A percentile compares a stretch with the other conserved stretches of the same genome.
These are phyloP conservation scores for Trichoderma virens DNA, from an alignment of 495 filamentous ascomycete species.

Conservation along the genomic window DNA sequence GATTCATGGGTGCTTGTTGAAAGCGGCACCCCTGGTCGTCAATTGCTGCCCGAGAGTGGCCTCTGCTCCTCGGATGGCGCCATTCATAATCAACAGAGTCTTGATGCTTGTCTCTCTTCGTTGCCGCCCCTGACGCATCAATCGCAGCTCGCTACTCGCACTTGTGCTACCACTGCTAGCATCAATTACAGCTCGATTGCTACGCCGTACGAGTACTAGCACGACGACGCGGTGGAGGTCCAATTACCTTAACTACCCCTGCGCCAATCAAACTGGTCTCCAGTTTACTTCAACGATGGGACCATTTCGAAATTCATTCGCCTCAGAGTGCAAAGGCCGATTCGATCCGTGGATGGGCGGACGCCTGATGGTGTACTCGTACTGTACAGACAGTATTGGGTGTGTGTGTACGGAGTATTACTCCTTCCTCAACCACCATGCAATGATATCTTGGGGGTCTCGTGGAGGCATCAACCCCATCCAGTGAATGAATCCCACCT, in stretches of 20 bases:
- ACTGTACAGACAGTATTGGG: too few species aligned
- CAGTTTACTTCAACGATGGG: background rate
- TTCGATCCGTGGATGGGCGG: background rate
- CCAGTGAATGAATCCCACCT: background rate
- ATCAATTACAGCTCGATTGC: too few species aligned
- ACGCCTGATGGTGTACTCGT: too few species aligned
- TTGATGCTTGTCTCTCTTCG: background rate
- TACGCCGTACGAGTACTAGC: background rate
- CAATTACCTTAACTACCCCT: background rate
- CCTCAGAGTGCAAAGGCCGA: background rate
- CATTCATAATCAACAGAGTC: background rate
- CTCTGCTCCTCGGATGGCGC: background rate
- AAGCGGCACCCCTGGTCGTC: background rate
- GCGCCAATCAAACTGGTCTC: conserved; percentile 3
- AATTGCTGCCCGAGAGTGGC: background rate
- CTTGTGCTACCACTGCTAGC: background rate
- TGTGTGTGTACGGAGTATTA: too few species aligned
- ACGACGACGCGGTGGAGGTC: background rate
- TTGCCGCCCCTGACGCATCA: conserved; percentile 1
- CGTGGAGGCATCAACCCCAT: too few species aligned
- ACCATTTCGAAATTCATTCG: background rate
- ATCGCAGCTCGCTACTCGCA: background rate
- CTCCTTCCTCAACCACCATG: too few species aligned
- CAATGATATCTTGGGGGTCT: too few species aligned
- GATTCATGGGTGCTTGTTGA: background rate